Conservation (phyloP, 73 alveolate species). For the Paramecium biaurelia region DNA sequence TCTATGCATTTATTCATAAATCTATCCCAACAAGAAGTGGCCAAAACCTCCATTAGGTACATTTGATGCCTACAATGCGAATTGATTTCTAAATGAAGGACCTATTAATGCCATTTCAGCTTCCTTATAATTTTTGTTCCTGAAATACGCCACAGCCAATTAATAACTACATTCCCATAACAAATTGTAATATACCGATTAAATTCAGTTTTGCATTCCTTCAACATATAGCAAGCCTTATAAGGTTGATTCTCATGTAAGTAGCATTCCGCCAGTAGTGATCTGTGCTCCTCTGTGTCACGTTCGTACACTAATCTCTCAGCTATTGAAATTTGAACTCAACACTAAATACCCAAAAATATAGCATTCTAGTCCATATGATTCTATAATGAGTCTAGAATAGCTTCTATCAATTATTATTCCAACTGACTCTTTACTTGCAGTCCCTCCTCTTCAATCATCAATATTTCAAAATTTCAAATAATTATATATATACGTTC, state of each 20-base stretch:
- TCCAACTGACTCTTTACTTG: neutral
- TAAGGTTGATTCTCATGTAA: conserved; percentile 85
- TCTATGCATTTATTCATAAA: conserved; percentile 77
- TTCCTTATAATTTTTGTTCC: conserved; percentile 79
- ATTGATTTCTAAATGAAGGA: conserved; percentile 53
- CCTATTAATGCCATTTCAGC: conserved; percentile 89
- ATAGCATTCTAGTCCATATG: conserved; percentile 79
- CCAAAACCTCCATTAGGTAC: conserved; percentile 97
- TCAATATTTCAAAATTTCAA: neutral
- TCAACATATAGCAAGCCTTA: conserved; percentile 91
- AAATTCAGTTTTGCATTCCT: conserved; percentile 76
- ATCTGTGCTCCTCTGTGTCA: conserved; percentile 85
- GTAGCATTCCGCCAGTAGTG: conserved; percentile 90
- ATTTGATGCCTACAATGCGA: conserved; percentile 14
- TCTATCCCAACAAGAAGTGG: conserved; percentile 79
- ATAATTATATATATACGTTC: neutral
- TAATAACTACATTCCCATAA: conserved; percentile 68
- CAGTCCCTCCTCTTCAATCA: conserved; percentile 16
- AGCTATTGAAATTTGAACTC: conserved; percentile 69
- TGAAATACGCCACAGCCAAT: conserved; percentile 87
- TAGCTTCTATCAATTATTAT: conserved; percentile 69
- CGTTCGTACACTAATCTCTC: conserved; percentile 58
- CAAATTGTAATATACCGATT: conserved; percentile 41
- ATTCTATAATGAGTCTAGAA: conserved; percentile 67
- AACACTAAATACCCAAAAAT: conserved; percentile 67